Base-by-base conservation (phyloP, 2,329 filamentous ascomycete species). In the Aureobasidium musti region DNA sequence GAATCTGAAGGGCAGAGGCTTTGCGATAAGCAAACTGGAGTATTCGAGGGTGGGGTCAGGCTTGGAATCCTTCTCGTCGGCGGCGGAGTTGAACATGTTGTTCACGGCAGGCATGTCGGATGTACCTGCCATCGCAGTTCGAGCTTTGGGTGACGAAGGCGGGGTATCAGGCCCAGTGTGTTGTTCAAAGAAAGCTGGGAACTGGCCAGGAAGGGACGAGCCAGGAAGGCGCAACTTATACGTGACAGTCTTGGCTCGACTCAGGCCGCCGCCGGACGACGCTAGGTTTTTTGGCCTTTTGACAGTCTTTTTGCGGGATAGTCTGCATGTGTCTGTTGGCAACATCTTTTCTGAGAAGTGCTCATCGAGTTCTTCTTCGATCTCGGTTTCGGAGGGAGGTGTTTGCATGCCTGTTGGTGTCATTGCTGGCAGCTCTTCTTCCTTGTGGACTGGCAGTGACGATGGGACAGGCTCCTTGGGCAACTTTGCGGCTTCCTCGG, bases 1-100 rank as follows among this genome's bases (percentile, higher is more conserved):
- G 69, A 82, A 81, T 47, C 76, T 74, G 73, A 82, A 82, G 0
- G 79, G 80, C 19, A 78, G 69, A 1, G 80, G 80, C 67, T 82
- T 81, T 1, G 80, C 79, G 53, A 81, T 82, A 37, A 82, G 75
- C 13, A 82, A 71, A 14, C 77, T 79, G 14, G 78, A 77, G 70
- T 77, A 81, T 68, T 80, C 74, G 43, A 81, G 76, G 0, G 80
- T 81, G 0, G 79, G 79, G 57, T 81, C 79, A n/a, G 67, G 35
- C 65, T 50, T 60, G 0, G 60, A 63, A 6, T 23, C 47, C 47
- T 52, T 52, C 14, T 52, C 47, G 61, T 67, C 65, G 23, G 39
- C 17, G 50, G 54, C 13, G 13, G 37, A 33, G 6, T 63, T 75
- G 56, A 60, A 50, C 28, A 43, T 54, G 37, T 56, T 56, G 26